These are phyloP conservation scores for Filobasidium floriforme DNA, from an alignment of 768 basidiomycete species.

Conservation along the genomic window DNA sequence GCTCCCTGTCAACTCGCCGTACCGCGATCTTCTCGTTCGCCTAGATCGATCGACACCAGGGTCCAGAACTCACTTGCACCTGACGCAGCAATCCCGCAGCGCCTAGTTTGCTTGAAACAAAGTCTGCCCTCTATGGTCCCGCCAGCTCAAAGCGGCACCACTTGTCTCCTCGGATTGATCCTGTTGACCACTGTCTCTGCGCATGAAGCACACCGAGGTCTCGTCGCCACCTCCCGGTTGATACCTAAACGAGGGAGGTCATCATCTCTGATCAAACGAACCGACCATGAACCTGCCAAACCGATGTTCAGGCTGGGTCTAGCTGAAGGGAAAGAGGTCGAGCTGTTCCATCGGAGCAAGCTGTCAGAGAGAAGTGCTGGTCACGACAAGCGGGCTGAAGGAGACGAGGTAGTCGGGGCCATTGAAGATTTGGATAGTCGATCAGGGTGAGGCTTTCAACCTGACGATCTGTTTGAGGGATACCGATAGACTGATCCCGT, in stretches of 20 bases:
- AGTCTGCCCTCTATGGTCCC: too few species aligned
- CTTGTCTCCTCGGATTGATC: too few species aligned
- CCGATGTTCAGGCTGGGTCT: neutral
- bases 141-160: too few species aligned
- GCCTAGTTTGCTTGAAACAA: too few species aligned
- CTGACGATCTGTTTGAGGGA: neutral
- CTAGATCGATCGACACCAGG: too few species aligned
- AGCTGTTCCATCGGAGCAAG: neutral
- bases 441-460: neutral
- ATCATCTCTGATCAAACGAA: neutral
- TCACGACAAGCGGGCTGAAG: neutral
- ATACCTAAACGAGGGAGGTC: neutral
- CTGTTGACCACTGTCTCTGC: too few species aligned
- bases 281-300: neutral
- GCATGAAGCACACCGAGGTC: too few species aligned
- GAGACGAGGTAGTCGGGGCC: neutral
- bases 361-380: neutral
- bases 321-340: neutral
- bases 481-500: neutral
- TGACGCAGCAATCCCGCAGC: too few species aligned
- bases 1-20: too few species aligned
- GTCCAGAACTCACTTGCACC: too few species aligned
- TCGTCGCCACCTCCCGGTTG: neutral
- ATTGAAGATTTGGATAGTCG: neutral
- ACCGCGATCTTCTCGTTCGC: too few species aligned